Evolutionary conservation across 345 rosid genomes (phyloP).

Genomic region (Eucalyptus dawsonii): DNA sequence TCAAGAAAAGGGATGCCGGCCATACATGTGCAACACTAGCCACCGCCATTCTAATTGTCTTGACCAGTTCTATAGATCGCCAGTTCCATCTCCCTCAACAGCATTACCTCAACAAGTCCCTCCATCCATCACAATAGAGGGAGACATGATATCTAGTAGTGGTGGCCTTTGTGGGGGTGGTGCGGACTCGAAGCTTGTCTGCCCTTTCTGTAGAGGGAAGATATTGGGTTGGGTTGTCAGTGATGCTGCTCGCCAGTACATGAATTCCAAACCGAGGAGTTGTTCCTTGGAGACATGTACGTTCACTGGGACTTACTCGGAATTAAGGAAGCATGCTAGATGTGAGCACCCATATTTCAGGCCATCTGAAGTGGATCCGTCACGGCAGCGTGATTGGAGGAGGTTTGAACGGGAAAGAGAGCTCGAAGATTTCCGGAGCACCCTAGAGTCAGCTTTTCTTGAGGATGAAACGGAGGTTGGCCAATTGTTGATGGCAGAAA

Average conservation of each 20-base stretch:
- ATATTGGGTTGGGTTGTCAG: slow-evolving; percentile 29
- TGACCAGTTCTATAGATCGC: slow-evolving; percentile 27
- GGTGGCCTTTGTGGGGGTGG: not conserved
- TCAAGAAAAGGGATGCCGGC: slow-evolving; percentile 41
- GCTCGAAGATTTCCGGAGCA: slow-evolving; percentile 15
- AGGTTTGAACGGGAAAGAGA: slow-evolving; percentile 29
- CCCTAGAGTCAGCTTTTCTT: not conserved
- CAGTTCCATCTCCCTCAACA: slow-evolving; percentile 3
- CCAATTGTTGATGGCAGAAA: not conserved
- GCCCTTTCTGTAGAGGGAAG: slow-evolving; percentile 60
- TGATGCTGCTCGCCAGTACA: slow-evolving; percentile 27
- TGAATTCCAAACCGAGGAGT: slow-evolving; percentile 45
- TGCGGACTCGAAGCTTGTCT: slow-evolving; percentile 7
- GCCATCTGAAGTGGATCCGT: slow-evolving; percentile 29
- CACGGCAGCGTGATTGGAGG: slow-evolving; percentile 27
- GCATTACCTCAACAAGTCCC: slow-evolving; percentile 3
- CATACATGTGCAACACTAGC: slow-evolving; percentile 70
- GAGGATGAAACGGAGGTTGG: not conserved
- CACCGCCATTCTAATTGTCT: slow-evolving; percentile 63
- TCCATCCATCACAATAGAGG: not conserved
- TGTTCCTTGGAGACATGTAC: slow-evolving; percentile 34
- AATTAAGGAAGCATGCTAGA: slow-evolving; percentile 53
- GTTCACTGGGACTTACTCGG: slow-evolving; percentile 38
- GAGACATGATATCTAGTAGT: not conserved
- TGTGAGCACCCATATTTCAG: slow-evolving; percentile 29